Evolutionary conservation across 768 basidiomycete species (phyloP).

Genomic region (Agrocybe pediades): DNA sequence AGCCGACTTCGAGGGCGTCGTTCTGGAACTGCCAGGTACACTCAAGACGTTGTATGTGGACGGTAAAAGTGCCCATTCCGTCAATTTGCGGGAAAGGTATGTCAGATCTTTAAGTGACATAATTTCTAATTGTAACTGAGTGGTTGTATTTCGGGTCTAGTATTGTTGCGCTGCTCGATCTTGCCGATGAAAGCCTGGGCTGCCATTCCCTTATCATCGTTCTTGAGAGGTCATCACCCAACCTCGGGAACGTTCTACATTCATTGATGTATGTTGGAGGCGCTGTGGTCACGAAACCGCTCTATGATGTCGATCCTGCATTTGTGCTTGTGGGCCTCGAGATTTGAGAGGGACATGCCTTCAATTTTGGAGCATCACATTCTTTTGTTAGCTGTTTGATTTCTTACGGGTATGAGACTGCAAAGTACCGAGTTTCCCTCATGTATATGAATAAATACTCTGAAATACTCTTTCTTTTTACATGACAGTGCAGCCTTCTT

Average conservation of each 20-base stretch:
- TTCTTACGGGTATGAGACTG: not conserved
- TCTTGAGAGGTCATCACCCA: conserved; percentile 71
- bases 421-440: too few species aligned
- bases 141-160: conserved; percentile 35
- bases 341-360: conserved; percentile 41
- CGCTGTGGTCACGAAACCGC: conserved; percentile 78
- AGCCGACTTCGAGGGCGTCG: conserved; percentile 73
- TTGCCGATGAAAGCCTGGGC: conserved; percentile 81
- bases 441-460: too few species aligned
- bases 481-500: conserved; percentile 72
- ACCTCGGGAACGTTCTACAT: conserved; percentile 76
- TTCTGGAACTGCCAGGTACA: conserved; percentile 70
- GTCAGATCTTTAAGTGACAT: conserved; percentile 12
- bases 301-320: conserved; percentile 72
- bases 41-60: conserved; percentile 83
- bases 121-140: not conserved
- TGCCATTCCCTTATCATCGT: conserved; percentile 81
- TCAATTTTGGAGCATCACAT: not conserved
- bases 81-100: conserved; percentile 84
- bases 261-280: conserved; percentile 94
- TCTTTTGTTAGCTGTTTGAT: not conserved
- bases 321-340: conserved; percentile 88
- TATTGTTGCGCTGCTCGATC: conserved; percentile 84
- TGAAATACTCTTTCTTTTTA: conserved; percentile 29
- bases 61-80: conserved; percentile 77